Evolutionary conservation across 768 basidiomycete genomes (phyloP), one percentile per base, ranked within the genome.

Genomic region (Galerina marginata): DNA sequence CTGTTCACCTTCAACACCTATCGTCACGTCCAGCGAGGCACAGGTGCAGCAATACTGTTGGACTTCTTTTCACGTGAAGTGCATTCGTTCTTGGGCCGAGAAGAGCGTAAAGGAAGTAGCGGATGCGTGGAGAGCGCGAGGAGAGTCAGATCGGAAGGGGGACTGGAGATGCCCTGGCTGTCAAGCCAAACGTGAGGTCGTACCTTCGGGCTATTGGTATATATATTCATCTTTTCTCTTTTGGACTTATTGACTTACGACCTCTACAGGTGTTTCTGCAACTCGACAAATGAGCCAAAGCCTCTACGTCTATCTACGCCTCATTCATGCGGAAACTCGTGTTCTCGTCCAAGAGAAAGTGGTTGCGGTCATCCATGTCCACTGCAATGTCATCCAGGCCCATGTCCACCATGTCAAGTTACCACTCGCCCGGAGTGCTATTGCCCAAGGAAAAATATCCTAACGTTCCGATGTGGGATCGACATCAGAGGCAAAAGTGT

Each of bases 131-230:
- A 80, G 81, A 14, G 86, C 85, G 6, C 77, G 89, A 51, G 91
- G 91, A 7, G 88, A 91, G 65, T 61, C 64, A 14, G 80, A 84
- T 10, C 79, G 81, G 56, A 78, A 76, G 12, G 94, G 90, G 0
- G 88, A 93, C 69, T 99, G 96, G 96, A 81, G 90, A 54, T 99
- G 96, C 73, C 96, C 96, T 0, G 94, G 93, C 0, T 99, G 96
- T 77, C 95, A 96, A 68, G 85, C 87, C 1, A 88, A 87, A 58
- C 79, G 95, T n/a, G 82, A 82, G 49, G 74, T 74, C 1, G 84
- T 90, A 1, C 92, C 93, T 0, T 80, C 77, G 2, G 79, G 79
- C 3, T 93, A 94, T 69, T 82, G 82, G 89, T 91, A 68, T 36
- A 83, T 76, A n/a, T 48, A 33, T 15, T 37, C 20, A 46, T 43